Evolutionary conservation across 352 stramenopile species (phyloP).

Genomic region (Phytophthora pseudosyringae): DNA sequence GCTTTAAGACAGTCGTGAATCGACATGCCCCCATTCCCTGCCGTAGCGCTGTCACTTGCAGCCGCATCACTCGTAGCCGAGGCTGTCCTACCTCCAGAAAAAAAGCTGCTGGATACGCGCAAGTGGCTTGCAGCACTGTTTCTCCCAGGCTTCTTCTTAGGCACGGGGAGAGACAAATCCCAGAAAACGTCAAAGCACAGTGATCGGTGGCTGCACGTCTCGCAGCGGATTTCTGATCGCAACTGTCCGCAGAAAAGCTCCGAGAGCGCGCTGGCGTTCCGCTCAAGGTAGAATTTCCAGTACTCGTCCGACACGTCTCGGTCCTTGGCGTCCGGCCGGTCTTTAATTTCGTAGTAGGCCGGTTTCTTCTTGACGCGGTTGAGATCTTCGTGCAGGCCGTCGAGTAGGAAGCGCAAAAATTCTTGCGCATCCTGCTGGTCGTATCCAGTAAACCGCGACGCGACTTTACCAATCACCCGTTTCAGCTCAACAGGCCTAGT

Average conservation of each 20-base stretch:
- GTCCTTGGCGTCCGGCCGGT: constrained; percentile 53
- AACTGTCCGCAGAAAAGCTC: constrained; percentile 88
- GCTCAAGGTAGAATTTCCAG: constrained; percentile 85
- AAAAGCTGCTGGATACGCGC: constrained; percentile 48
- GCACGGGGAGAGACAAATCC: constrained; percentile 78
- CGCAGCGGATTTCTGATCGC: constrained; percentile 76
- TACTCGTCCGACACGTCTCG: constrained; percentile 79
- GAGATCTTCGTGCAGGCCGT: constrained; percentile 89
- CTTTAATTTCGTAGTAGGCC: constrained; percentile 80
- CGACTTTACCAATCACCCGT: constrained; percentile 74
- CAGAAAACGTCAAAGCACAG: constrained; percentile 89
- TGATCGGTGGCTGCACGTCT: constrained; percentile 71
- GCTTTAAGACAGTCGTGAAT: constrained; percentile 75
- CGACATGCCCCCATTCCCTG: constrained; percentile 32
- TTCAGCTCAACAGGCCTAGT: constrained; percentile 75
- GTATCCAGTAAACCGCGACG: constrained; percentile 79
- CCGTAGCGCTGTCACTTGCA: background rate
- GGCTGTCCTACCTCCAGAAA: constrained; percentile 29
- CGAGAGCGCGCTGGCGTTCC: constrained; percentile 73
- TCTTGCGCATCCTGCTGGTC: constrained; percentile 92
- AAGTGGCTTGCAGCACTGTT: constrained; percentile 31
- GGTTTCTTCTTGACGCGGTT: constrained; percentile 78
- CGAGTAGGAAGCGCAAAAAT: constrained; percentile 90
- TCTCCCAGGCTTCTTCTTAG: constrained; percentile 73
- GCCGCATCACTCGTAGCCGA: constrained; percentile 18